These are phyloP conservation scores for Acanthamoeba royreba DNA, from an alignment of 208 protist species.

Conservation along the genomic window DNA sequence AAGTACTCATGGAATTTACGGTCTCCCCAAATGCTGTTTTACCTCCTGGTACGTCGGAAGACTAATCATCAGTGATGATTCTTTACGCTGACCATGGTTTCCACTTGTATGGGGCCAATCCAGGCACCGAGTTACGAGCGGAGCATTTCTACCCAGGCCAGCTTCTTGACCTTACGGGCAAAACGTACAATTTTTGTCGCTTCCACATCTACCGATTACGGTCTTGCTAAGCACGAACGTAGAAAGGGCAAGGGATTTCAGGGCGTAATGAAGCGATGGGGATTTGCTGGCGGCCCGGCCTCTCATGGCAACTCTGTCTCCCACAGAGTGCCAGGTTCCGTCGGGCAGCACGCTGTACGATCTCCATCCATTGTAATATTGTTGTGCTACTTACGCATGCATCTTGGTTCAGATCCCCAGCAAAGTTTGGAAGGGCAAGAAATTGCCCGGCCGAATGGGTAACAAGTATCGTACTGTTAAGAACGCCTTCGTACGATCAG, in stretches of 20 bases:
- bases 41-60: not conserved
- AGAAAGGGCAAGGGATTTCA: conserved; percentile 62
- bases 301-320: conserved; percentile 69
- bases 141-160: conserved; percentile 72
- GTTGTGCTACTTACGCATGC: not conserved
- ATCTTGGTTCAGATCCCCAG: conserved; percentile 16
- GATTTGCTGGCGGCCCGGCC: conserved; percentile 56
- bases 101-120: not conserved
- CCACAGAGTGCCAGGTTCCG: conserved; percentile 64
- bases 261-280: conserved; percentile 74
- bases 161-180: conserved; percentile 61
- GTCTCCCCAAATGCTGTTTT: conserved; percentile 43
- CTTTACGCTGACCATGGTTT: not conserved
- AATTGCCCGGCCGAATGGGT: conserved; percentile 78
- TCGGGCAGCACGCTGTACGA: conserved; percentile 39
- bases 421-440: conserved; percentile 75
- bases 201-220: not conserved
- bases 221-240: not conserved
- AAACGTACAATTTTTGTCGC: not conserved
- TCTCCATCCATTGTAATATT: not conserved
- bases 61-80: not conserved
- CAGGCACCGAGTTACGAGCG: conserved; percentile 23
- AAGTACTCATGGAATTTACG: conserved; percentile 57
- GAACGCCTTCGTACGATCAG: conserved; percentile 25
- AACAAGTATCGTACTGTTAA: conserved; percentile 37